Evolutionary conservation across 2,329 filamentous ascomycete species (phyloP), one percentile per base, ranked within the genome.

Genomic region (Myriangium duriaei): DNA sequence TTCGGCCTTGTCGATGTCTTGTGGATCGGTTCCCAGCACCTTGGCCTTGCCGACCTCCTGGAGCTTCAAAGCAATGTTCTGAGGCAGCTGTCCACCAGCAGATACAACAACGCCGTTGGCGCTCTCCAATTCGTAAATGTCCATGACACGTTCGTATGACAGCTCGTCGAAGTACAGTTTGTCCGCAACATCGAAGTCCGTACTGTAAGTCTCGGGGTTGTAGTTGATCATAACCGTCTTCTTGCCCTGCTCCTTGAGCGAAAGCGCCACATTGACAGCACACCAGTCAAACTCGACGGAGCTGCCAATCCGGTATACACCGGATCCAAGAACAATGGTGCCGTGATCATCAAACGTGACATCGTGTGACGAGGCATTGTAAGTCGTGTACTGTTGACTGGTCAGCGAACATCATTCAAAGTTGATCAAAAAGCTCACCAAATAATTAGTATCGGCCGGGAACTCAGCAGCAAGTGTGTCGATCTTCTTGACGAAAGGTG

Each of bases 201-300:
- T 95, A 39, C 57, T 67, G 42, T 74, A 76, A 0, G 86, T 94
- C 52, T 94, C 84, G 0, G 83, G 83, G 51, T 91, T 88, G 51
- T 76, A 81, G 54, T 96, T 96, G 54, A 98, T 91, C 84, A 96
- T 93, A 41, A 94, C 77, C 18, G 91, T 96, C 77, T 95, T 95
- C 70, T 94, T 81, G 49, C 86, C 87, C 70, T 93, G 84, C 44
- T 79, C 69, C 52, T 79, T 76, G 45, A 96, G 71, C 30, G 85
- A 82, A 45, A 84, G 72, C 9, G 86, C 87, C 46, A 86, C 82
- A 54, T 86, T 91, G 44, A 95, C 86, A 46, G 87, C 86, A 59
- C 88, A 96, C 88, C 88, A 96, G 63, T 98, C 88, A 57, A 98
- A 98, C 63, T 98, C 91, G 37, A 98, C 91, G 5, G 87, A 95